Conservation (phyloP, 163 green algal species). For the Chlamydomonas reinhardtii region DNA sequence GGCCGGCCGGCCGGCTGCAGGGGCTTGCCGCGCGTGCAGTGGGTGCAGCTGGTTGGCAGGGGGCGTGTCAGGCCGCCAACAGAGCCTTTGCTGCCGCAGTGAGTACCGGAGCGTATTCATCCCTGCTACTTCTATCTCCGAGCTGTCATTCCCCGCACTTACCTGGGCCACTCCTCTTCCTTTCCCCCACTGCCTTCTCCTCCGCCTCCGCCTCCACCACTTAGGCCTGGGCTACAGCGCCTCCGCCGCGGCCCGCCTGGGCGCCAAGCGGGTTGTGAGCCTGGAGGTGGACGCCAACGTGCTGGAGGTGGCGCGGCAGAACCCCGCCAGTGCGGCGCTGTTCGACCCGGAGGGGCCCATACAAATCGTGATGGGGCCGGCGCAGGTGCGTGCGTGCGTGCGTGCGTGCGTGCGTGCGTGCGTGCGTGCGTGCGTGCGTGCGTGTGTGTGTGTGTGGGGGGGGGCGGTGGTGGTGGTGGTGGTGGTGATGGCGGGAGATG, state of each 20-base stretch:
- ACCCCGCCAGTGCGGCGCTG: conserved; percentile 13
- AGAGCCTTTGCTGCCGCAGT: too few relatives aligned
- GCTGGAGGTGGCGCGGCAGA: conserved; percentile 46
- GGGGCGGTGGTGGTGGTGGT: too few relatives aligned
- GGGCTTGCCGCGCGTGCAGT: background rate
- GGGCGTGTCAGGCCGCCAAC: too few relatives aligned
- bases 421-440: too few relatives aligned
- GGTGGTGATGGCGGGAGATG: too few relatives aligned
- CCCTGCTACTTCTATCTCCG: background rate
- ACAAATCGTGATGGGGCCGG: conserved; percentile 17
- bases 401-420: too few relatives aligned
- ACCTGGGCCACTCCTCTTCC: background rate
- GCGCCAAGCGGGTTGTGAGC: conserved; percentile 24
- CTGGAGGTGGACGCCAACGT: conserved; percentile 34
- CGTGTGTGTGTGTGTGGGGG: too few relatives aligned
- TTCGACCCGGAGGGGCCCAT: conserved; percentile 10
- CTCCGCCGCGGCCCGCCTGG: conserved; percentile 21
- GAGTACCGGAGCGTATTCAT: too few relatives aligned
- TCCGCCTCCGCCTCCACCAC: background rate
- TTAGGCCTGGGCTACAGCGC: conserved; percentile 50
- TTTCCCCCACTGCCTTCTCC: too few relatives aligned
- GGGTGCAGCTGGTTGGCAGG: background rate
- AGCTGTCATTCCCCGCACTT: background rate
- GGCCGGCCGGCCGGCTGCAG: too few relatives aligned
- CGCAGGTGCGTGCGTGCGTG: background rate